A percentile compares a stretch with the other conserved stretches of the same genome.
Evolutionary conservation across 2,329 filamentous ascomycete genomes (phyloP).

Genomic region (Dactylella cylindrospora): DNA sequence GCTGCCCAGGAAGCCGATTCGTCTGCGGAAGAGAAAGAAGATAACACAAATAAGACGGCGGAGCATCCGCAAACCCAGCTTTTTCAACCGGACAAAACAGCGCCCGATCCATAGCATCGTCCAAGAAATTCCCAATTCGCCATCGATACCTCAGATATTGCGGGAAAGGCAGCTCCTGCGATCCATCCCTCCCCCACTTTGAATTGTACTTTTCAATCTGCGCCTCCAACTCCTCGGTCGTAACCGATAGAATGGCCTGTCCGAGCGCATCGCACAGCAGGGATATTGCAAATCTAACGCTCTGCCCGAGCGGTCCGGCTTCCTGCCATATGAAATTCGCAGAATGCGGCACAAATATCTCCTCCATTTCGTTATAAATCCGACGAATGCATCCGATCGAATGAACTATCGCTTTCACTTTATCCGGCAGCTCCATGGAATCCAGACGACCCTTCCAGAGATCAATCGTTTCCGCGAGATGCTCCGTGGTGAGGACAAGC

Average conservation of each 20-base stretch:
- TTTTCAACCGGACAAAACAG: conserved; percentile 36
- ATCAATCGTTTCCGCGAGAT: conserved; percentile 7
- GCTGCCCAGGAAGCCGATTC: conserved; percentile 24
- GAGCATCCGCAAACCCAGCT: neutral
- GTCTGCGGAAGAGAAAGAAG: conserved; percentile 26
- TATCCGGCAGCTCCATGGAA: conserved; percentile 22
- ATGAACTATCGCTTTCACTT: conserved; percentile 1
- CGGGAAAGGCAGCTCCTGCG: conserved; percentile 4
- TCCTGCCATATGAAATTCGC: conserved; percentile 11
- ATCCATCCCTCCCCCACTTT: conserved; percentile 14
- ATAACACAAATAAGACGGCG: conserved; percentile 33
- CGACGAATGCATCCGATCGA: conserved; percentile 7
- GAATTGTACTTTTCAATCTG: conserved; percentile 37
- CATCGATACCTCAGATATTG: conserved; percentile 16
- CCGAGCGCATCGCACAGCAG: conserved; percentile 29
- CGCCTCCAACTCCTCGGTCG: neutral
- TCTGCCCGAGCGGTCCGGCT: conserved; percentile 1
- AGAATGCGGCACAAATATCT: conserved; percentile 21
- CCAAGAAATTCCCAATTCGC: conserved; percentile 7
- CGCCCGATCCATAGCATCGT: conserved; percentile 36
- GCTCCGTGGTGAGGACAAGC: conserved; percentile 22
- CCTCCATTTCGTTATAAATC: conserved; percentile 6
- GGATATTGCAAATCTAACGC: conserved; percentile 27
- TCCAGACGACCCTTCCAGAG: conserved; percentile 12
- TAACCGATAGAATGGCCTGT: conserved; percentile 11